Conservation (phyloP, 1,284 basidiomycete species). For the Trichosporon sp. region DNA sequence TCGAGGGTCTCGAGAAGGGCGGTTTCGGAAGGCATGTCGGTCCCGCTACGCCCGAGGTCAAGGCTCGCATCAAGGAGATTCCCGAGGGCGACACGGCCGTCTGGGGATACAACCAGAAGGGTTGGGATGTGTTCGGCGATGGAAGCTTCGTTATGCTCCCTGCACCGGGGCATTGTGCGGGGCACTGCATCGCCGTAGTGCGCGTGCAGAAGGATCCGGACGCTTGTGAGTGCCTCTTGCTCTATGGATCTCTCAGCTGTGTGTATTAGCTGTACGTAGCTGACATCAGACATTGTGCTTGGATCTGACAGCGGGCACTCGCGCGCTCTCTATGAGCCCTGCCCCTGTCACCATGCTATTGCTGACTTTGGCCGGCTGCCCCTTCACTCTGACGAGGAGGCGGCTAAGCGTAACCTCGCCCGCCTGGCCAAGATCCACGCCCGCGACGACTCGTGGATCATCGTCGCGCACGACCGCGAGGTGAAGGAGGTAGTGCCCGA, state of each 20-base stretch:
- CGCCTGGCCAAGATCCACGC: constrained; percentile 21
- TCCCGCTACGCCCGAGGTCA: not conserved
- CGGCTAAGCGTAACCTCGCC: not conserved
- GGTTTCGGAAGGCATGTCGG: constrained; percentile 1
- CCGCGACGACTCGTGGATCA: constrained; percentile 23
- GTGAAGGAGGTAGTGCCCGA: constrained; percentile 7
- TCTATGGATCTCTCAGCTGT: not conserved
- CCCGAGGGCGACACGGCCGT: constrained; percentile 16
- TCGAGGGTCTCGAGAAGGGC: not conserved
- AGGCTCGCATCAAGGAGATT: constrained; percentile 12
- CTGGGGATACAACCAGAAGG: constrained; percentile 7
- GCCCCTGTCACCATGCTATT: constrained; percentile 16
- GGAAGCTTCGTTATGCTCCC: constrained; percentile 22
- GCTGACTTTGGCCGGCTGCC: constrained; percentile 12
- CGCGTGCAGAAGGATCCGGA: constrained; percentile 14
- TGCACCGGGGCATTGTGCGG: constrained; percentile 23
- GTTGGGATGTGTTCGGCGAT: constrained; percentile 24
- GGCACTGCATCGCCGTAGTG: constrained; percentile 22
- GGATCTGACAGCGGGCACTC: constrained; percentile 24
- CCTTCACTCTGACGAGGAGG: constrained; percentile 19
- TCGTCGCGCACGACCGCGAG: constrained; percentile 24
- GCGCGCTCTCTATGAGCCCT: constrained; percentile 22
- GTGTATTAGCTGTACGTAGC: not conserved
- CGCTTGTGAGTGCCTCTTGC: not conserved
- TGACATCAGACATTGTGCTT: constrained; percentile 22